phyloP scores from a whole-genome alignment of 306 rosid genomes.

The Lathyrus tuberosus region DNA sequence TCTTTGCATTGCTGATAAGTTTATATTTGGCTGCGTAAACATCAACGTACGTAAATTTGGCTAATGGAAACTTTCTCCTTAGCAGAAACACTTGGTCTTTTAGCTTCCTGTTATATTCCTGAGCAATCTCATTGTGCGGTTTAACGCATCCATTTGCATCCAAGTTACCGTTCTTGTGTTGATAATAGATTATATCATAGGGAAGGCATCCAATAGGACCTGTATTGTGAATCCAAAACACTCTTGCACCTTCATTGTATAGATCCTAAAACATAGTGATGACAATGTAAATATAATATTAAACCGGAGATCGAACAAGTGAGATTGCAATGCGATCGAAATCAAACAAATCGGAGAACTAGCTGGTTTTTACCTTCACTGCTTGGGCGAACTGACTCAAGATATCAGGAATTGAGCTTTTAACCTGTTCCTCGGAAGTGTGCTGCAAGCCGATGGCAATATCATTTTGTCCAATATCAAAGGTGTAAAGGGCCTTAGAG shows the following conservation, averaged over 20 bases:
- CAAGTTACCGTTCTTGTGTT: constrained; percentile 54
- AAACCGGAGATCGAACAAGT: background rate
- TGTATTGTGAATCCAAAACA: constrained; percentile 80
- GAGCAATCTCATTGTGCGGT: constrained; percentile 72
- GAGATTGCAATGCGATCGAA: background rate
- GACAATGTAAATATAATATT: background rate
- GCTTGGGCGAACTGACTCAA: constrained; percentile 57
- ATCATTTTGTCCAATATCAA: constrained; percentile 94
- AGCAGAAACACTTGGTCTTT: constrained; percentile 51
- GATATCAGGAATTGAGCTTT: constrained; percentile 68
- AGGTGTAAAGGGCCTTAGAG: constrained; percentile 68
- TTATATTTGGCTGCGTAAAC: constrained; percentile 67
- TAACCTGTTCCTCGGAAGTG: constrained; percentile 58
- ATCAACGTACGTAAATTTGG: constrained; percentile 69
- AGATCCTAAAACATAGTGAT: constrained; percentile 56
- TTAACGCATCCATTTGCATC: constrained; percentile 71
- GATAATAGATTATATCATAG: constrained; percentile 47
- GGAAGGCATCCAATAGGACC: constrained; percentile 91
- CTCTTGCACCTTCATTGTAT: constrained; percentile 73
- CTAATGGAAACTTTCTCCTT: constrained; percentile 52
- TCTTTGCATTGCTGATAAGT: constrained; percentile 60
- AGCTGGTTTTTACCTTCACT: constrained; percentile 49
- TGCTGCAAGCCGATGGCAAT: constrained; percentile 62
- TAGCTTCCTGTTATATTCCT: constrained; percentile 70
- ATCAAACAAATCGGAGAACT: background rate